Percentiles rank a stretch among this genome's conserved stretches.
Conservation (phyloP, 225 moss, liverwort and hornwort species). For the Marchantia paleacea region DNA sequence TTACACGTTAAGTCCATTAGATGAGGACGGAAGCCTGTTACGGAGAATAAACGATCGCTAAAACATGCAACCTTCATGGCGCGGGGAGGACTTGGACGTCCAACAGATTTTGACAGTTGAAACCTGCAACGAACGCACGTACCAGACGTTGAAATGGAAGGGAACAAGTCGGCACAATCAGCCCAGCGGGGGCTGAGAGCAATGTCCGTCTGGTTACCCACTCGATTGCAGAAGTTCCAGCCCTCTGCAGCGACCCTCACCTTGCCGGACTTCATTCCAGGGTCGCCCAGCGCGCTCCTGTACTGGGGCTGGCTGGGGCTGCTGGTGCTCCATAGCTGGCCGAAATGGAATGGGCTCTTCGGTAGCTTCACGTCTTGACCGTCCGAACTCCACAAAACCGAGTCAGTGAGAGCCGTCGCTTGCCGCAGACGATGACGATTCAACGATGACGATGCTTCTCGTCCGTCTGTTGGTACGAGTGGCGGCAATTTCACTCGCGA, state of each 20-base stretch:
- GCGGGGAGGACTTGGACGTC: too few relatives aligned
- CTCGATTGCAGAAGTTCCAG: slow-evolving; percentile 93
- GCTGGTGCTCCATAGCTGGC: background rate
- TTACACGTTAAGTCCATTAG: too few relatives aligned
- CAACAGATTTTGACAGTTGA: too few relatives aligned
- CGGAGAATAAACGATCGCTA: too few relatives aligned
- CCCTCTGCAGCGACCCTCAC: slow-evolving; percentile 84
- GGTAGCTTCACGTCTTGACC: background rate
- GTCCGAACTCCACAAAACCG: background rate
- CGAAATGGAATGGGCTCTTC: background rate
- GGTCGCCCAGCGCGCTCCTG: slow-evolving; percentile 66
- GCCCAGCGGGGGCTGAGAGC: slow-evolving; percentile 80
- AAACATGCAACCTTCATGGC: too few relatives aligned
- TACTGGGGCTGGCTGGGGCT: background rate
- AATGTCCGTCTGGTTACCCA: slow-evolving; percentile 41
- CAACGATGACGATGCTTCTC: background rate
- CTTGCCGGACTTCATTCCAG: slow-evolving; percentile 71
- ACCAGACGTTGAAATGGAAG: background rate
- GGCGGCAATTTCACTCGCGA: background rate
- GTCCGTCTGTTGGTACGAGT: background rate
- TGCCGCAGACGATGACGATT: background rate
- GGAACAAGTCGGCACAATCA: slow-evolving; percentile 68
- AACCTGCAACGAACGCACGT: background rate
- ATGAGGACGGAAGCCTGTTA: too few relatives aligned
- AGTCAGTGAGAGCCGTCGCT: too few relatives aligned